Evolutionary conservation across 805 yeast species (phyloP).

Genomic region (Kluyveromyces aestuarii): DNA sequence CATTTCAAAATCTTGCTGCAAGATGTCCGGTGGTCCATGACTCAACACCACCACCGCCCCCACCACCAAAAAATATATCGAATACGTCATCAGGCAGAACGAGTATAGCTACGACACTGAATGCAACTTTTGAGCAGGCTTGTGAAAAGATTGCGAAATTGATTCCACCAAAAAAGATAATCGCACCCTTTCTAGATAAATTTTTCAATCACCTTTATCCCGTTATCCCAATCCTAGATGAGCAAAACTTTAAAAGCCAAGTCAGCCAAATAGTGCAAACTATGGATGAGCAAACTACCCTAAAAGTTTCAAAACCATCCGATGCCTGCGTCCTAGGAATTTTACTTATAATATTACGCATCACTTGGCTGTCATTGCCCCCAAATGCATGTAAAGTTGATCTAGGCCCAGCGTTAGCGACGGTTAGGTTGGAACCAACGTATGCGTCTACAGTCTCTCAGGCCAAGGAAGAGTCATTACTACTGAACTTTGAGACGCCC

Average conservation of each 20-base stretch:
- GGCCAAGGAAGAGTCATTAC: conserved; percentile 22
- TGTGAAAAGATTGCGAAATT: conserved; percentile 17
- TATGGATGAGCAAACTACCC: conserved; percentile 10
- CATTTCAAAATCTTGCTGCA: conserved; percentile 18
- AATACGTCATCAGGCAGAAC: not conserved
- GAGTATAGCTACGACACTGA: not conserved
- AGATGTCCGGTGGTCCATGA: conserved; percentile 23
- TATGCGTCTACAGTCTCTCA: conserved; percentile 17
- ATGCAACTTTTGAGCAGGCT: conserved; percentile 14
- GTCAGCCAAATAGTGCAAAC: conserved; percentile 21
- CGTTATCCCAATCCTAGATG: conserved; percentile 60
- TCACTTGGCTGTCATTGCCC: conserved; percentile 50
- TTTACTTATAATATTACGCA: conserved; percentile 40
- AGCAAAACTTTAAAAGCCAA: conserved; percentile 30
- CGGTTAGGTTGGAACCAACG: conserved; percentile 12
- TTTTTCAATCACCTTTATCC: conserved; percentile 54
- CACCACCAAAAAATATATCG: not conserved
- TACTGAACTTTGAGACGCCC: conserved; percentile 23
- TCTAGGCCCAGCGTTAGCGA: conserved; percentile 16
- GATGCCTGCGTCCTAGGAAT: conserved; percentile 41
- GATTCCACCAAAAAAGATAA: conserved; percentile 45
- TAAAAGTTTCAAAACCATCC: conserved; percentile 27
- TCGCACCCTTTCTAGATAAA: conserved; percentile 48
- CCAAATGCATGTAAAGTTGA: conserved; percentile 29
- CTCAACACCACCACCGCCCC: conserved; percentile 9